phyloP scores from a whole-genome alignment of 495 filamentous ascomycete species.

The Staphylotrichum tortipilum region DNA sequence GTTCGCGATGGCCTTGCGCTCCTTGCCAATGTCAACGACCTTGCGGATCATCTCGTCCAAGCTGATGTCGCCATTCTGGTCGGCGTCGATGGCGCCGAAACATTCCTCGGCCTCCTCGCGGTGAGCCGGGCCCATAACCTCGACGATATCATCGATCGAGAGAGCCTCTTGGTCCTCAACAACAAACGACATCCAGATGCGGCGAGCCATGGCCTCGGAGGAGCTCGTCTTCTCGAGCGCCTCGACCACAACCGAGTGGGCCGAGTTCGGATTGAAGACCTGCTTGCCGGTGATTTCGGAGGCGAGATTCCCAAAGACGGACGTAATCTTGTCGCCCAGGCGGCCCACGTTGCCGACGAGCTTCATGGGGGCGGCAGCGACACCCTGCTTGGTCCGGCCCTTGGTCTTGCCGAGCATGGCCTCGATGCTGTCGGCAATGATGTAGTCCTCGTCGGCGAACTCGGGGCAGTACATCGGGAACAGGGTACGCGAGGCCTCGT shows the following conservation, averaged over 20 bases:
- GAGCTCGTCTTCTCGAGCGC: slow-evolving; percentile 75
- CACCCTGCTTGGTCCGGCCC: slow-evolving; percentile 42
- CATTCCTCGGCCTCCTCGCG: slow-evolving; percentile 71
- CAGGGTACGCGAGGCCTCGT: slow-evolving; percentile 75
- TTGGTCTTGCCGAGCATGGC: slow-evolving; percentile 39
- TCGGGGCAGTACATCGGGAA: slow-evolving; percentile 90
- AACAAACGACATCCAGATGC: slow-evolving; percentile 98
- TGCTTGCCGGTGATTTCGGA: slow-evolving; percentile 91
- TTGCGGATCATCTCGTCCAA: slow-evolving; percentile 93
- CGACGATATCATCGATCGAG: slow-evolving; percentile 69
- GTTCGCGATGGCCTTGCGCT: slow-evolving; percentile 73
- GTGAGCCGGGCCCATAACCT: slow-evolving; percentile 71
- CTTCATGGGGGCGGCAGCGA: slow-evolving; percentile 64
- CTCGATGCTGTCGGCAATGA: slow-evolving; percentile 74
- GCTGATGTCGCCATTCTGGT: slow-evolving; percentile 87
- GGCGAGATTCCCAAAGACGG: slow-evolving; percentile 87
- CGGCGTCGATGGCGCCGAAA: slow-evolving; percentile 70
- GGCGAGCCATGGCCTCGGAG: slow-evolving; percentile 78
- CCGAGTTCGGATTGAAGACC: slow-evolving; percentile 80
- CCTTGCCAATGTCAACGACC: slow-evolving; percentile 70
- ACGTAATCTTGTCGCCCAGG: slow-evolving; percentile 82
- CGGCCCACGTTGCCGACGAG: slow-evolving; percentile 71
- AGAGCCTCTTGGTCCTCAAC: slow-evolving; percentile 77
- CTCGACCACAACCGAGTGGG: slow-evolving; percentile 80
- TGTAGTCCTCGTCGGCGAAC: slow-evolving; percentile 82